Base-by-base conservation (phyloP, 2,329 filamentous ascomycete genomes). In the Cladobotryum protrusum region DNA sequence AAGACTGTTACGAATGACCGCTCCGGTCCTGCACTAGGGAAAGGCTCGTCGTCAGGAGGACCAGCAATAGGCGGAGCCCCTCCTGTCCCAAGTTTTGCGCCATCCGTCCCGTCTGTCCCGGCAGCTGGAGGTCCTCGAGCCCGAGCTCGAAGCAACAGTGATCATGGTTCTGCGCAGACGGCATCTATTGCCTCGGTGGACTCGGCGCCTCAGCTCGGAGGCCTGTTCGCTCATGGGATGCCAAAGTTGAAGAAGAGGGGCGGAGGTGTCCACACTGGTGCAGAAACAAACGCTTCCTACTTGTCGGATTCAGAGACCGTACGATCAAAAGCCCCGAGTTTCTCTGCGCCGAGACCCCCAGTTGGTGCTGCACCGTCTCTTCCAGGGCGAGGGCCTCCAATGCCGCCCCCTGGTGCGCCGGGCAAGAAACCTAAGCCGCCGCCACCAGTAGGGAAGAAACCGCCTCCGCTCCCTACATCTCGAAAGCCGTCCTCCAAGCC, bases 1-100 rank as follows among this genome's bases (percentile, higher is more conserved):
- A 96, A 96, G 69, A 77, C 89, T 32, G 85, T 89, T 49, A 88
- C 91, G 58, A 96, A 97, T 70, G 92, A 97, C 68, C 85, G 92
- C 67, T 96, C 91, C 18, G 89, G 89, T 7, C 92, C 92, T 1
- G 61, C 79, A 45, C 67, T 96, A 50, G 56, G 5, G 50, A 66
- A 60, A 14, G 49, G 55, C 7, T 56, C 63, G 13, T 62, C 62
- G 12, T 62, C 66, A 32, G 77, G 79, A 12, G 78, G 76, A 32
- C 82, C 78, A 48, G 78, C 85, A 12, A 71, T 87, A 50, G 85
- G 82, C 57, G 85, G 87, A 55, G 91, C 90, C 44, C 91, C 91
- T 36, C 86, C 91, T 18, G 76, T 96, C 8, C 79, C 84, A 1
- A 77, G 76, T 20, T 40, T 43, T 44, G 81, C 87, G 56, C 88